Percentiles rank a stretch among this genome's conserved stretches.
These are phyloP conservation scores for Thraustochytrium sp. DNA, from an alignment of 352 stramenopile species.

Conservation along the genomic window DNA sequence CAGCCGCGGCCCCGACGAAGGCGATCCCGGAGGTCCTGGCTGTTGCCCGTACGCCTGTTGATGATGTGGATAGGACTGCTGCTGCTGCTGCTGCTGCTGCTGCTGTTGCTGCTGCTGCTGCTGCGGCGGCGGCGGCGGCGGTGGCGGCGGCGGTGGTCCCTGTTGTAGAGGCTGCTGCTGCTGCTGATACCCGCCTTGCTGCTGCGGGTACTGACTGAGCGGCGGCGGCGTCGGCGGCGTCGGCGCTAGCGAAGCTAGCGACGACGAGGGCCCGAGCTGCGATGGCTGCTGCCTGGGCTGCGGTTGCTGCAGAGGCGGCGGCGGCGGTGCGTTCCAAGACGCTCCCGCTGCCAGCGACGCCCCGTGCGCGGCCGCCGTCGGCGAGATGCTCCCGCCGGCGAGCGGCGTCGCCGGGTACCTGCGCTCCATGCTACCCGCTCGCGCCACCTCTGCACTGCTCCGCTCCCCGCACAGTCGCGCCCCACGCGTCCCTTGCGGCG, in stretches of 20 bases:
- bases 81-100: background rate
- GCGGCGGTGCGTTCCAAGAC: background rate
- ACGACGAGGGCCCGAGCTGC: background rate
- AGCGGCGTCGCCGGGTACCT: no score
- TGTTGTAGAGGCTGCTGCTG: background rate
- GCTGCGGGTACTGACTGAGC: background rate
- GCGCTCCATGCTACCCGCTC: no score
- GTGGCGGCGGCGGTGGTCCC: background rate
- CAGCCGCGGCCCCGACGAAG: background rate
- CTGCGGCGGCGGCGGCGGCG: background rate
- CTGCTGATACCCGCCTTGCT: background rate
- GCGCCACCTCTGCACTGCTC: no score
- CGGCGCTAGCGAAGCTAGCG: background rate
- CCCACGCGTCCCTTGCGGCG: no score
- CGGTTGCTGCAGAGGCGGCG: background rate
- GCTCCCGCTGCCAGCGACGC: no score
- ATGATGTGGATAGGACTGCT: background rate
- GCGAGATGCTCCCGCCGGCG: no score
- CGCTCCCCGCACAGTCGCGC: no score
- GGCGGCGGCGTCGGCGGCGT: background rate
- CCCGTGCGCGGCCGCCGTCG: no score
- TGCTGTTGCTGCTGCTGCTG: background rate
- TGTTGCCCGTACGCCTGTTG: background rate
- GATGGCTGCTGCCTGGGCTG: background rate
- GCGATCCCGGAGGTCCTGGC: background rate